A percentile compares a stretch with the other conserved stretches of the same genome.
Evolutionary conservation across 169 alveolate genomes (phyloP).

Genomic region (Plasmodium blacklocki): DNA sequence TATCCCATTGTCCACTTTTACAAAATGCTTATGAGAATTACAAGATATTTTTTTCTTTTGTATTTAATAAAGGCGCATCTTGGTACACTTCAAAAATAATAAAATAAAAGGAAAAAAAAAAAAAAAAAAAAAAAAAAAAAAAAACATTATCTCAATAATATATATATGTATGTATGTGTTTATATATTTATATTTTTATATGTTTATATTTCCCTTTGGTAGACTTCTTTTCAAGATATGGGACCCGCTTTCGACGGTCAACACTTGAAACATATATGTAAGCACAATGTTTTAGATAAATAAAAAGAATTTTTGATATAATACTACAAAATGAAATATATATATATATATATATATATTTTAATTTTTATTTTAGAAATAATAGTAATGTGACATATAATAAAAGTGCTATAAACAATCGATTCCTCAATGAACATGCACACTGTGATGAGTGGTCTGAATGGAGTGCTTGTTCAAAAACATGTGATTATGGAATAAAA

Average conservation of each 20-base stretch:
- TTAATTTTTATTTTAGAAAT: not conserved
- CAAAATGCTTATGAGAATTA: conserved; percentile 46
- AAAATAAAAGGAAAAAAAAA: not conserved
- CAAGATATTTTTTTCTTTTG: conserved; percentile 35
- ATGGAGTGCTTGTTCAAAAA: conserved; percentile 47
- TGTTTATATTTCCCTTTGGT: not conserved
- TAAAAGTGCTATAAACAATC: not conserved
- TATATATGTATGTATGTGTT: not conserved
- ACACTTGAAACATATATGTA: conserved; percentile 20
- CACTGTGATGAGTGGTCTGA: conserved; percentile 55
- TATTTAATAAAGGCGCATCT: conserved; percentile 37
- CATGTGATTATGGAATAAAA: conserved; percentile 62
- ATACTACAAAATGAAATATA: no score
- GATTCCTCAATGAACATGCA: conserved; percentile 27
- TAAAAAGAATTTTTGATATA: no score
- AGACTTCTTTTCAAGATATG: conserved; percentile 24
- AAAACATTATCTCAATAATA: not conserved
- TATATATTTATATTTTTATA: not conserved
- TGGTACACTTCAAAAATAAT: conserved; percentile 13
- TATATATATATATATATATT: not conserved
- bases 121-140: not conserved
- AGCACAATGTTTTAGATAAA: not conserved
- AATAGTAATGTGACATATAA: not conserved
- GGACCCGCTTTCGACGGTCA: not conserved
- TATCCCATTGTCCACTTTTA: no score